A percentile compares a stretch with the other conserved stretches of the same genome.
Evolutionary conservation across 1,284 basidiomycete genomes (phyloP).

Genomic region (Pholiota adiposa): DNA sequence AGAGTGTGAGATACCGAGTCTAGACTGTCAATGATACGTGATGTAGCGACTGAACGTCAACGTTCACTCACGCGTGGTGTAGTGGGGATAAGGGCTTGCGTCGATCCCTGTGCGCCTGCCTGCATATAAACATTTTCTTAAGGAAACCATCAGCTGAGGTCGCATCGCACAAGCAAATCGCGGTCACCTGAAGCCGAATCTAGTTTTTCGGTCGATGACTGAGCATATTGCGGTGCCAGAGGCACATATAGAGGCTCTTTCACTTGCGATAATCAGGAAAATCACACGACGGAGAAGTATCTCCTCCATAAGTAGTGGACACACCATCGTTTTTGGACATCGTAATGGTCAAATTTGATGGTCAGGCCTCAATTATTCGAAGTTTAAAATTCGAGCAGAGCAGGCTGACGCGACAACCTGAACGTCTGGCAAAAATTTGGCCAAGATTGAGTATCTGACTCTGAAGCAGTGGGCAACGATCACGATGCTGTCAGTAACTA

Average conservation of each 20-base stretch:
- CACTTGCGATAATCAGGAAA: not conserved
- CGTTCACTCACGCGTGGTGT: not conserved
- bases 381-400: not conserved
- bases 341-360: not conserved
- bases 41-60: not conserved
- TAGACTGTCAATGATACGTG: not conserved
- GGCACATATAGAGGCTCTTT: constrained; percentile 11
- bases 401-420: too few relatives aligned
- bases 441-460: not conserved
- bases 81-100: not conserved
- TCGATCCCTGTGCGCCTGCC: not conserved
- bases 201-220: constrained; percentile 5
- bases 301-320: not conserved
- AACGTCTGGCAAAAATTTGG: too few relatives aligned
- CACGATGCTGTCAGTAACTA: too few relatives aligned
- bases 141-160: not conserved
- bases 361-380: not conserved
- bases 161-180: not conserved
- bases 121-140: not conserved
- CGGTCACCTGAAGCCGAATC: not conserved
- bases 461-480: not conserved
- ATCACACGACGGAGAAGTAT: not conserved
- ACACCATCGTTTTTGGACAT: constrained; percentile 11
- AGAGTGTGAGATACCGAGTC: too few relatives aligned
- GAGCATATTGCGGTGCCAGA: constrained; percentile 2